phyloP scores from a whole-genome alignment of 495 filamentous ascomycete species.

The Cercophora scortea region DNA sequence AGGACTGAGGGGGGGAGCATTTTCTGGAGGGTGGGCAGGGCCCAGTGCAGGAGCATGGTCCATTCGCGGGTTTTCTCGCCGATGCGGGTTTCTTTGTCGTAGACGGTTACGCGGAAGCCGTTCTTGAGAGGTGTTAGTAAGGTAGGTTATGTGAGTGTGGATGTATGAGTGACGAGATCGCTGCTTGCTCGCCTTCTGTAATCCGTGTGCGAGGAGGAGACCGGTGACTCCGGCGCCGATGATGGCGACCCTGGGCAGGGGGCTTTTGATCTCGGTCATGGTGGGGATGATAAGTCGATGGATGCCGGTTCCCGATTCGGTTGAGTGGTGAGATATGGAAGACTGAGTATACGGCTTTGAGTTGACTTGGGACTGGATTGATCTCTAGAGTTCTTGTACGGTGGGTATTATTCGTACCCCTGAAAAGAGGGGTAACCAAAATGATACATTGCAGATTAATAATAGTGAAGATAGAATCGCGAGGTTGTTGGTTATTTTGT shows the following conservation, averaged over 20 bases:
- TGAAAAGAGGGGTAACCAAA: too few relatives aligned
- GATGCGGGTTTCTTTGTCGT: constrained; percentile 35
- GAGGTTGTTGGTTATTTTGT: too few relatives aligned
- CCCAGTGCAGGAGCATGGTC: constrained; percentile 51
- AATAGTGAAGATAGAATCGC: too few relatives aligned
- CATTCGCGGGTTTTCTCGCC: constrained; percentile 40
- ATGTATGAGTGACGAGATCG: background rate
- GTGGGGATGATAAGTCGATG: too few relatives aligned
- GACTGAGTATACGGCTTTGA: too few relatives aligned
- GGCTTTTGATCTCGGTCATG: background rate
- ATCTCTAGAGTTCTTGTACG: too few relatives aligned
- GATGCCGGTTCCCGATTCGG: too few relatives aligned
- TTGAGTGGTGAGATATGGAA: too few relatives aligned
- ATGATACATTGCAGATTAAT: too few relatives aligned
- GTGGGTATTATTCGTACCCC: too few relatives aligned
- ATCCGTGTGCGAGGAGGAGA: constrained; percentile 1
- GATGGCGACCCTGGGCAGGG: background rate
- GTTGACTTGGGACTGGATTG: too few relatives aligned
- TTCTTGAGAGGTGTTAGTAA: constrained; percentile 12
- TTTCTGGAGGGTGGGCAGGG: constrained; percentile 13
- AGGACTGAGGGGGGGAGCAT: constrained; percentile 30
- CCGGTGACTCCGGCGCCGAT: constrained; percentile 1
- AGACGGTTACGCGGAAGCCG: constrained; percentile 39
- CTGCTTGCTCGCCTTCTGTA: background rate
- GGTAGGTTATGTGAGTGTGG: constrained; percentile 6